Evolutionary conservation across 139 green algal species (phyloP), one percentile per base, ranked within the genome.

Genomic region (Chlorella sp.): DNA sequence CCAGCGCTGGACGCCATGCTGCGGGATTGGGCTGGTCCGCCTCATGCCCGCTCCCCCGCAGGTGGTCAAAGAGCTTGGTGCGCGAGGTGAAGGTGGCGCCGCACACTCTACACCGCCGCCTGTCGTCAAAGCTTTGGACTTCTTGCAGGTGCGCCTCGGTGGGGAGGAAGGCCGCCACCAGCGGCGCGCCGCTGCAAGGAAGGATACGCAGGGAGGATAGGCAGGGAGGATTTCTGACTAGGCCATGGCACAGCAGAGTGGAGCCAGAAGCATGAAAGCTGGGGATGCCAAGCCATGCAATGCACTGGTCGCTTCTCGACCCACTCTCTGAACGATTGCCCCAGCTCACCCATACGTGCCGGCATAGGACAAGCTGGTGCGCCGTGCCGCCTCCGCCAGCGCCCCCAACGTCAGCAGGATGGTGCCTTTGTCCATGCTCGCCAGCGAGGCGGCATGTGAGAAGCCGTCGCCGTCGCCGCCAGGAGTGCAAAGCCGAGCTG

Each of bases 391-490:
- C 34, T 73, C 65, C 0, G 65, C 65, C 65, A 73, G n/a, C 34
- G 65, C 65, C 11, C 65, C 65, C 65, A 73, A 34, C n/a, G 65
- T 73, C 34, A 73, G 65, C 65, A 73, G 65, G 28, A 73, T 36
- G 34, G 65, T 73, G 34, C 65, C 65, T 20, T 73, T 38, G 13
- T 38, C 65, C 65, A 73, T 38, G 16, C 34, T 5, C 34, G 34
- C 65, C 65, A 73, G 65, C 11, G 65, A 38, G n/a, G 65, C 65
- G 34, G 65, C 65, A 19, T 73, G 65, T 3, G 65, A 43, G 34
- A 73, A 73, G 65, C 65, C 65, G 65, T 73, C 65, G 65, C 65
- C 65, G 2, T 43, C 65, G 34, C 65, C 65, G 65, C 65, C 65
- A 5, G 65, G 65, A 4, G 65, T 73, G 65, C 65, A 73, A 6